A percentile compares a stretch with the other conserved stretches of the same genome.
phyloP scores from a whole-genome alignment of 768 basidiomycete genomes.

The Agaricus blazei region DNA sequence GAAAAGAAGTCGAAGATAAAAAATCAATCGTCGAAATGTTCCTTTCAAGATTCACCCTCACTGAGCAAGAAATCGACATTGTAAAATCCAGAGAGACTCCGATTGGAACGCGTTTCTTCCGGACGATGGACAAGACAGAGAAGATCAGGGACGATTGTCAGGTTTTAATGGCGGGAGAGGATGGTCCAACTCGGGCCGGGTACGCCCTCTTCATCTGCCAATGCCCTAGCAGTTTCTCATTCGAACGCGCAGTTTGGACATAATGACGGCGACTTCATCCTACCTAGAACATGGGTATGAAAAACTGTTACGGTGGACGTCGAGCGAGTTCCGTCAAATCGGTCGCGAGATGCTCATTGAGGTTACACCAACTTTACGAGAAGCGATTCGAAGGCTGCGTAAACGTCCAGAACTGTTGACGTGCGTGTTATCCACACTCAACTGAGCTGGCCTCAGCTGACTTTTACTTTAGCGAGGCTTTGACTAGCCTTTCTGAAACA shows the following conservation, averaged over 20 bases:
- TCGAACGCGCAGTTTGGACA: constrained; percentile 59
- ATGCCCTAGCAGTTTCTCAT: background rate
- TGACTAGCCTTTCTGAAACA: constrained; percentile 71
- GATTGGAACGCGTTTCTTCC: constrained; percentile 70
- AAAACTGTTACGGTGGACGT: constrained; percentile 83
- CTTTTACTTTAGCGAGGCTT: constrained; percentile 49
- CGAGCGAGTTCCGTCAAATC: constrained; percentile 78
- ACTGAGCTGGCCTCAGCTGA: background rate
- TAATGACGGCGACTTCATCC: constrained; percentile 77
- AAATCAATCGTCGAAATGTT: constrained; percentile 76
- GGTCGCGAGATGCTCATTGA: constrained; percentile 73
- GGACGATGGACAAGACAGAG: constrained; percentile 83
- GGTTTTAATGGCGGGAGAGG: constrained; percentile 82
- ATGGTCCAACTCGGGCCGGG: constrained; percentile 75
- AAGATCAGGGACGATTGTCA: constrained; percentile 80
- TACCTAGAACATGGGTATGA: constrained; percentile 88
- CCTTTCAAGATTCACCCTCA: constrained; percentile 81
- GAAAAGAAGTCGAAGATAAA: constrained; percentile 65
- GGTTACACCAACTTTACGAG: constrained; percentile 57
- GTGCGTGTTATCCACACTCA: constrained; percentile 33
- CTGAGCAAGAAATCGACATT: constrained; percentile 62
- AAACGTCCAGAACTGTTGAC: constrained; percentile 73
- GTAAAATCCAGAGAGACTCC: constrained; percentile 77
- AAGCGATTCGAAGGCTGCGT: constrained; percentile 70
- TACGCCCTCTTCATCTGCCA: constrained; percentile 24